Percentiles rank a stretch among this genome's conserved stretches.
Evolutionary conservation across 768 basidiomycete genomes (phyloP).

Genomic region (Boletus subparvulus): DNA sequence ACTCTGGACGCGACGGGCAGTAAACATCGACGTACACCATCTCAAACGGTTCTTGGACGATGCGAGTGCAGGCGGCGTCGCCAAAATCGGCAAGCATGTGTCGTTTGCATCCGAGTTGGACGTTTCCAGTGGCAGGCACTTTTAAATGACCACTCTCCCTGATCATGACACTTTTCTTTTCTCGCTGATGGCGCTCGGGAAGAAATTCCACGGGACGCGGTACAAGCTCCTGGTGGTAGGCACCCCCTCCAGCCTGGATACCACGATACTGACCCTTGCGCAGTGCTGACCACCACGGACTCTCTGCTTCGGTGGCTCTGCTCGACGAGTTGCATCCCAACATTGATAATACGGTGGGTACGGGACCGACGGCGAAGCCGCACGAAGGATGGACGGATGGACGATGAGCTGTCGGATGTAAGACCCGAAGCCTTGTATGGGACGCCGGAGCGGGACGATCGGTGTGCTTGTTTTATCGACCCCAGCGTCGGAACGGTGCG

Average conservation of each 20-base stretch:
- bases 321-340: constrained; percentile 82
- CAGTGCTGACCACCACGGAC: constrained; percentile 91
- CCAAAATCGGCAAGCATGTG: constrained; percentile 84
- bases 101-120: constrained; percentile 76
- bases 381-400: constrained; percentile 87
- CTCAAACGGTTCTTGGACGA: constrained; percentile 93
- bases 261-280: not conserved
- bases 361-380: constrained; percentile 23
- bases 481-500: constrained; percentile 38
- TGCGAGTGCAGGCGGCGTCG: constrained; percentile 66
- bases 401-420: constrained; percentile 84
- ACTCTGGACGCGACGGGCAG: constrained; percentile 68
- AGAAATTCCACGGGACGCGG: constrained; percentile 46
- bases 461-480: constrained; percentile 85
- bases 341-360: constrained; percentile 42
- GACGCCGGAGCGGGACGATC: constrained; percentile 49
- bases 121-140: constrained; percentile 58
- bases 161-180: constrained; percentile 36
- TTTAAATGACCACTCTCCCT: not conserved
- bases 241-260: not conserved
- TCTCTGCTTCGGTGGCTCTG: constrained; percentile 92
- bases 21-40: constrained; percentile 80
- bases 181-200: constrained; percentile 51
- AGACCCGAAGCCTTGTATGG: constrained; percentile 66
- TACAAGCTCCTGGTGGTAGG: constrained; percentile 84